phyloP scores from a whole-genome alignment of 805 yeast species.

The Candida boleticola region DNA sequence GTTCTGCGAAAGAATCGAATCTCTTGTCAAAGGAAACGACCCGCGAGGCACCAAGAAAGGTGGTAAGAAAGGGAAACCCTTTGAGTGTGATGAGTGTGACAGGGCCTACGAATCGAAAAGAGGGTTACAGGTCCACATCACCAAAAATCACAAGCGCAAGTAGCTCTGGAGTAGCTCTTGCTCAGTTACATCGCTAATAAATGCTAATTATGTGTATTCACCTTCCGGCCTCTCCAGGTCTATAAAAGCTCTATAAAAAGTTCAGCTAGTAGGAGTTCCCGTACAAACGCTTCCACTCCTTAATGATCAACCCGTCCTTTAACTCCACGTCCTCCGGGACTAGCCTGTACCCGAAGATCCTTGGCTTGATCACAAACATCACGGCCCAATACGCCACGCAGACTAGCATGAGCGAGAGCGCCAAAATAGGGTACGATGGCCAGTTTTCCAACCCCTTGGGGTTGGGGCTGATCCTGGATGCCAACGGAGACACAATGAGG shows the following conservation, averaged over 20 bases:
- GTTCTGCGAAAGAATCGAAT: constrained; percentile 2
- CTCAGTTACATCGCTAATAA: no score
- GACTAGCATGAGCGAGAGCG: constrained; percentile 36
- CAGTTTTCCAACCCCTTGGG: constrained; percentile 39
- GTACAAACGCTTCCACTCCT: constrained; percentile 49
- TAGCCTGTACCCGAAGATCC: constrained; percentile 44
- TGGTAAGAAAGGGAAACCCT: no score
- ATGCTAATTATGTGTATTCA: no score
- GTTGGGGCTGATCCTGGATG: constrained; percentile 34
- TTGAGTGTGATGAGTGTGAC: no score
- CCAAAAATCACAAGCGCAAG: no score
- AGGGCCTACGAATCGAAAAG: no score
- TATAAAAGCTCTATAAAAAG: no score
- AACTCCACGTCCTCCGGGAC: constrained; percentile 37
- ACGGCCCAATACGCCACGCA: constrained; percentile 57
- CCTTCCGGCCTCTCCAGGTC: neutral
- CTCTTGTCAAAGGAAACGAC: no score
- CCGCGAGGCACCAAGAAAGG: no score
- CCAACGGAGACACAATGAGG: constrained; percentile 50
- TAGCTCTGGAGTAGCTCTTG: no score
- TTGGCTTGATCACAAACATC: constrained; percentile 50
- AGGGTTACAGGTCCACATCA: neutral
- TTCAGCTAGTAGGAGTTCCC: neutral
- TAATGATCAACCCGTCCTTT: constrained; percentile 58
- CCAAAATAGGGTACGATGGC: constrained; percentile 50